Base-by-base conservation (phyloP, 2,329 filamentous ascomycete genomes). In the Fusarium longipes region DNA sequence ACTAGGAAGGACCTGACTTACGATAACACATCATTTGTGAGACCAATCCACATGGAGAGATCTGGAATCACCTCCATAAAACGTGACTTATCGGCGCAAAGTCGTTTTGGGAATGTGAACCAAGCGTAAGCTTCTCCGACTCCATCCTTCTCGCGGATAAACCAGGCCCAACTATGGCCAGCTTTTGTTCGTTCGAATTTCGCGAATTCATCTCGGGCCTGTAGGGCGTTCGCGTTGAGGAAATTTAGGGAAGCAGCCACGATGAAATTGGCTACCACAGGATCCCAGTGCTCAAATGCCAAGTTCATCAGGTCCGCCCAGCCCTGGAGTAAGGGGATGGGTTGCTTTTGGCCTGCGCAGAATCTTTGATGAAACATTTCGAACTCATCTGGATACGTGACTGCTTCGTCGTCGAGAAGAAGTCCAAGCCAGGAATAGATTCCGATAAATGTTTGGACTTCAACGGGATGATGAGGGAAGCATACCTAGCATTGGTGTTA, bases 61-160 rank as follows among this genome's bases (percentile, higher is more conserved):
- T 65, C 47, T 0, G 60, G 63, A 27, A 65, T 44, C 24, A 60
- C 47, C 15, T 66, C 60, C 12, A 66, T 5, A 10, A 65, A 65
- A 2, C 25, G 50, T 8, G 63, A 57, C 1, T 57, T 60, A 6
- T 65, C 56, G 3, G 32, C 36, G 11, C 45, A 61, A 6, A 39
- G 15, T 5, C 24, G 8, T 18, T 49, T 57, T 0, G 55, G 63
- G 3, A 66, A 66, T 1, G 51, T 47, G 20, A 66, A 65, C 60
- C 60, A 66, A 5, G 55, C 47, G 3, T 56, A 61, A 1, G 60
- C 32, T n/a, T 66, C 63, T 18, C 55, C 55, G 1, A 51, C 60
- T 0, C 63, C 60, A 14, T 66, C 51, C 3, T 65, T 66, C 1
- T 65, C 63, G 12, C 63, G 63, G 3, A 66, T 47, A 5, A 65